Percentiles rank a stretch among this genome's conserved stretches.
These are phyloP conservation scores for Cyberlindnera misumaiensis DNA, from an alignment of 805 yeast genomes.

Conservation along the genomic window DNA sequence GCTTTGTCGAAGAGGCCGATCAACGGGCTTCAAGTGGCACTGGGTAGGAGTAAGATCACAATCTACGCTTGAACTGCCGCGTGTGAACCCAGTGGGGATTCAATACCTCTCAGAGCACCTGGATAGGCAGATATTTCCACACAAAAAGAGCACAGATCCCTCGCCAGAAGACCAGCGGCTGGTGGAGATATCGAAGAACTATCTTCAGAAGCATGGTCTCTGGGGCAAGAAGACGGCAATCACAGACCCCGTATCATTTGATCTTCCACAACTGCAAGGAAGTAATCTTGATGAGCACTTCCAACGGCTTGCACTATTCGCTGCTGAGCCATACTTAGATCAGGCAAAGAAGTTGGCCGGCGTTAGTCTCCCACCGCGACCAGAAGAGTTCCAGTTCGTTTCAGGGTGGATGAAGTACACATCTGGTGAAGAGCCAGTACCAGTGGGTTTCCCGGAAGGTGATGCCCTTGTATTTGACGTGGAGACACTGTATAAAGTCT, in stretches of 20 bases:
- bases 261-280: constrained; percentile 73
- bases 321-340: constrained; percentile 53
- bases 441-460: constrained; percentile 66
- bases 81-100: constrained; percentile 73
- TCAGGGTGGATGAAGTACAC: constrained; percentile 82
- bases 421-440: constrained; percentile 42
- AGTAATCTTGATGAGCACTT: constrained; percentile 78
- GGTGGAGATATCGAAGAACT: constrained; percentile 49
- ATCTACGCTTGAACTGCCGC: constrained; percentile 29
- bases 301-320: constrained; percentile 52
- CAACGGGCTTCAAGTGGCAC: background rate
- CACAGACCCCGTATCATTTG: constrained; percentile 49
- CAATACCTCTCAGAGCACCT: constrained; percentile 61
- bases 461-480: constrained; percentile 79
- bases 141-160: constrained; percentile 18
- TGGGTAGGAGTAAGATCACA: constrained; percentile 1
- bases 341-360: constrained; percentile 40
- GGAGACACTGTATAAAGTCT: constrained; percentile 72
- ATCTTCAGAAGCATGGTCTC: constrained; percentile 56
- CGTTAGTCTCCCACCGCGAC: constrained; percentile 32
- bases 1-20: too few relatives aligned
- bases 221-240: constrained; percentile 67
- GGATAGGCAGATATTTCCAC: constrained; percentile 51
- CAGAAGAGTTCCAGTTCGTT: constrained; percentile 46
- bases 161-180: constrained; percentile 27